Base-by-base conservation (phyloP, 2,329 filamentous ascomycete genomes). In the Phialophora macrospora region DNA sequence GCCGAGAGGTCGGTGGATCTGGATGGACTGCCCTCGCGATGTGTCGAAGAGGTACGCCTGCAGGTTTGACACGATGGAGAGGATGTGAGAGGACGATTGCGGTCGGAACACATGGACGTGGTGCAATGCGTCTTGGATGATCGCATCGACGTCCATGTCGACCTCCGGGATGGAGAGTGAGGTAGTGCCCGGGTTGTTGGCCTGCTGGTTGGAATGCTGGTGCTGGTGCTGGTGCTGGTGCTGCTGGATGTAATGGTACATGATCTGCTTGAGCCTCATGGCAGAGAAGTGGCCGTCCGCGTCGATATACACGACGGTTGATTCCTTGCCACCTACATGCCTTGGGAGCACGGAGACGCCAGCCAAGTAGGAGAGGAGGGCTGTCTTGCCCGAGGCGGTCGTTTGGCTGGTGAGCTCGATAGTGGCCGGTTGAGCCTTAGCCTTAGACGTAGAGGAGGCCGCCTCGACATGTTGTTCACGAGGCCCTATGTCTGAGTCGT, bases 51-150 rank as follows among this genome's bases (percentile, higher is more conserved):
- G 80, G 72, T 87, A 86, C 0, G 69, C 51, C 17, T 81, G 79
- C 0, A 89, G 73, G 0, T 71, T 68, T 2, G 75, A 67, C 0
- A 89, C 72, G 0, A 84, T 85, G 6, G 80, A 73, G 2, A 87
- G 75, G 0, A 87, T 75, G 1, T 82, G 78, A 2, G 75, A 55
- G 26, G 84, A 83, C 1, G 83, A 83, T 52, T 83, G 79, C 0
- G 85, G 85, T 2, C 77, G 81, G 75, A 87, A 84, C 66, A 89
- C 77, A 73, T 88, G 86, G 44, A 89, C 74, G 71, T 89, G 86
- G 30, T 76, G 72, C 0, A 89, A 76, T 3, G 79, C 55, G 46
- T 67, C 60, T 24, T 60, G 26, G 32, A 63, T 32, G 24, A 49
- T 60, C 6, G 46, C 17, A 26, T 60, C 12, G 34, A 41, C 2